A percentile compares a stretch with the other conserved stretches of the same genome.
phyloP scores from a whole-genome alignment of 495 filamentous ascomycete species.

The Pseudomonodictys pantanalensis region DNA sequence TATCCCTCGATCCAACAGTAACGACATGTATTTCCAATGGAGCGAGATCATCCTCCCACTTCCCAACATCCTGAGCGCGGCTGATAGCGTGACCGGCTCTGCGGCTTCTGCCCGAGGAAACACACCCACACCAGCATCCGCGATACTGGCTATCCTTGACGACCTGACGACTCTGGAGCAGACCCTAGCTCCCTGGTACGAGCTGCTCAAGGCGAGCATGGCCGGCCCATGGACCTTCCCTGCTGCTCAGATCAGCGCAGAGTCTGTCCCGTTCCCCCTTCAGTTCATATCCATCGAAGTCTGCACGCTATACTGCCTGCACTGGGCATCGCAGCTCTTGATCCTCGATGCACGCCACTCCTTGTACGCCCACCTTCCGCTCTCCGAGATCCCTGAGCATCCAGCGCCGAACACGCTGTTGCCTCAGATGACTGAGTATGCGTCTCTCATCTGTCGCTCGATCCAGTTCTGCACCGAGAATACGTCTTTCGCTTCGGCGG shows the following conservation, averaged over 20 bases:
- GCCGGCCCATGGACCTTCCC: constrained; percentile 12
- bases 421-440: constrained; percentile 13
- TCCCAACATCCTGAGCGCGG: constrained; percentile 13
- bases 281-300: constrained; percentile 24
- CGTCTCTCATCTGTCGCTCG: constrained; percentile 22
- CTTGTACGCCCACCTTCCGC: background rate
- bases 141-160: background rate
- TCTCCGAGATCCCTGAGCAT: background rate
- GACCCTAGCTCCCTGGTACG: constrained; percentile 3
- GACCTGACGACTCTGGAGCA: constrained; percentile 10
- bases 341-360: constrained; percentile 8
- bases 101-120: background rate
- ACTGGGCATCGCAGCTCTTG: constrained; percentile 23
- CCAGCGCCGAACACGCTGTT: background rate
- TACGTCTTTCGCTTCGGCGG: constrained; percentile 7
- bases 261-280: constrained; percentile 17
- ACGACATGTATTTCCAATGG: constrained; percentile 23
- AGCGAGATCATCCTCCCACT: constrained; percentile 18
- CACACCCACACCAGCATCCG: background rate
- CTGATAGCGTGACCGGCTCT: background rate
- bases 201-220: constrained; percentile 1
- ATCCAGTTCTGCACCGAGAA: constrained; percentile 22
- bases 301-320: constrained; percentile 13
- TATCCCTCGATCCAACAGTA: background rate
- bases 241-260: background rate